Base-by-base conservation (phyloP, 1,284 basidiomycete species). In the Ganoderma multipileum region DNA sequence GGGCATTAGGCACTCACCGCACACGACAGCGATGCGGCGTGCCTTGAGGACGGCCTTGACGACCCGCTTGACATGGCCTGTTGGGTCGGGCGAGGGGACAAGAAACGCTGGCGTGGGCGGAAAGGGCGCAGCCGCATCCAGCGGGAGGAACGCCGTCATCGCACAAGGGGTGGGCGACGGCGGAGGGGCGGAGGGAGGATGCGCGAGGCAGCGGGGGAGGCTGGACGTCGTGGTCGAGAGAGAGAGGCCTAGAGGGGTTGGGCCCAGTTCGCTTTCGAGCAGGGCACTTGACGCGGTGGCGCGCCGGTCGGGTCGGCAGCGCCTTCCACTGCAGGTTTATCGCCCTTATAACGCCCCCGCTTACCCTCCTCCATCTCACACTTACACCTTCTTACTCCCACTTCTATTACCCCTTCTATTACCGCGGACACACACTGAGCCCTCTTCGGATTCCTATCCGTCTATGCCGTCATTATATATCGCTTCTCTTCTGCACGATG, bases 11-110 rank as follows among this genome's bases (percentile, higher is more conserved):
- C 59, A 86, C 91, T 77, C 70, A 94, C 95, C 95, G 77, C 92
- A 95, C 57, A 97, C 88, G 71, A 97, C 91, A 33, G 95, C 93
- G 74, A 97, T 88, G 60, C 93, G 86, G 77, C 89, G 92, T 3
- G 95, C 93, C 76, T 91, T 91, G 70, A 93, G 80, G 61, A 96
- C 89, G 26, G 92, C 81, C 75, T 87, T 89, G 67, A 91, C 80
- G 30, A 86, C 84, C 73, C 83, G 86, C 67, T 82, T 79, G 42
- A 90, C 75, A 68, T 90, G 86, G 38, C 79, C 75, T 38, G 74
- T 74, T 47, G 79, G 79, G 69, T 84, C 79, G 42, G 77, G 66
- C 36, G 83, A 72, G n/a, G 76, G 76, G 20, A 79, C 72, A 47
- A 86, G 76, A 72, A 86, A 85, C 0, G 83, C 66, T 18, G 79